Percentiles rank a stretch among this genome's conserved stretches.
These are phyloP conservation scores for Phytophthora pisi DNA, from an alignment of 352 stramenopile genomes.

Conservation along the genomic window DNA sequence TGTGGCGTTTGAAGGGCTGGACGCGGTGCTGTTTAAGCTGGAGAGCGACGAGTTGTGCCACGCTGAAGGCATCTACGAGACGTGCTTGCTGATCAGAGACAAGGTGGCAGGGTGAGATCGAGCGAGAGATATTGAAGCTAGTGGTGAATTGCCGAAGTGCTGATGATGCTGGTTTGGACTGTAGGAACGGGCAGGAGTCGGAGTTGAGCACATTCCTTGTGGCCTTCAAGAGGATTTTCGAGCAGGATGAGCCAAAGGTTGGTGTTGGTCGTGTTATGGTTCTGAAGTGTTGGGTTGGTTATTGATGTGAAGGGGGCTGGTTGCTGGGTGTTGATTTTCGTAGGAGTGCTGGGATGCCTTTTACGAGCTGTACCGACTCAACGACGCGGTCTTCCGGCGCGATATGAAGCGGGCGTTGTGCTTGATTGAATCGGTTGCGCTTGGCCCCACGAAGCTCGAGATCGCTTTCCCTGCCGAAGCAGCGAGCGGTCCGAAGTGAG, in stretches of 20 bases:
- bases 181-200: conserved; percentile 32
- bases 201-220: conserved; percentile 52
- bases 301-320: not conserved
- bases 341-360: conserved; percentile 67
- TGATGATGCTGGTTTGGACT: not conserved
- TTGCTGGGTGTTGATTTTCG: not conserved
- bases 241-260: conserved; percentile 70
- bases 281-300: not conserved
- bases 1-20: conserved; percentile 49
- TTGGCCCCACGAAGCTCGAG: conserved; percentile 68
- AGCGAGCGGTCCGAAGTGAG: conserved; percentile 14
- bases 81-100: conserved; percentile 48
- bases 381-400: conserved; percentile 57
- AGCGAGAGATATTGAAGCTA: not conserved
- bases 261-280: not conserved
- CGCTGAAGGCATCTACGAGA: conserved; percentile 60
- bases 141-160: not conserved
- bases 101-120: conserved; percentile 51
- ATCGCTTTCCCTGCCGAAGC: conserved; percentile 34
- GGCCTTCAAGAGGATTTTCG: conserved; percentile 57
- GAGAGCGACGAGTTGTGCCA: conserved; percentile 72
- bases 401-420: conserved; percentile 71
- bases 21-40: conserved; percentile 70
- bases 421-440: conserved; percentile 50
- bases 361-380: conserved; percentile 43